Percentiles rank a stretch among this genome's conserved stretches.
Evolutionary conservation across 208 protist genomes (phyloP).

Genomic region (Acanthamoeba polyphaga): DNA sequence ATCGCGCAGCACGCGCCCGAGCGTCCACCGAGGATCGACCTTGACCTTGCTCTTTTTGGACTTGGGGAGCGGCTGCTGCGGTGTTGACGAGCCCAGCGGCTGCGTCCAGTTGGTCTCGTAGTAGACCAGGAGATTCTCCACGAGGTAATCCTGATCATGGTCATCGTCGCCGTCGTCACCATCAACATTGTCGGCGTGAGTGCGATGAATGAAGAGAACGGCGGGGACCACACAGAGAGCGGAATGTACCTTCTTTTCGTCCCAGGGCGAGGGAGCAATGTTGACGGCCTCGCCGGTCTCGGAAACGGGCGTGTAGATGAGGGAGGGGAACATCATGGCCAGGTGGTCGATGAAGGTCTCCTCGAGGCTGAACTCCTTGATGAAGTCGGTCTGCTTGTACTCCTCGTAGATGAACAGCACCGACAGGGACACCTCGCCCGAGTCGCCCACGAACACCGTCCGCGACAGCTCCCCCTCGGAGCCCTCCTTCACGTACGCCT

Average conservation of each 20-base stretch:
- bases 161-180: no score
- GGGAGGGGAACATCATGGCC: conserved; percentile 82
- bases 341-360: conserved; percentile 84
- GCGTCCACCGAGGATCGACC: conserved; percentile 47
- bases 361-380: conserved; percentile 92
- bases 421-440: conserved; percentile 91
- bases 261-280: conserved; percentile 14
- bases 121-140: conserved; percentile 64
- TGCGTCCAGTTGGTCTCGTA: conserved; percentile 66
- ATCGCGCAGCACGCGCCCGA: conserved; percentile 5
- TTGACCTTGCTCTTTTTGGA: conserved; percentile 21
- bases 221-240: no score
- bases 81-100: not conserved
- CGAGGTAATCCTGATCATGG: conserved; percentile 18
- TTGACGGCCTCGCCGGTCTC: not conserved
- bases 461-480: conserved; percentile 50
- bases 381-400: conserved; percentile 94
- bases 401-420: conserved; percentile 96
- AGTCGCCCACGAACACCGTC: conserved; percentile 11
- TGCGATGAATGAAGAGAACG: no score
- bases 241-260: conserved; percentile 20
- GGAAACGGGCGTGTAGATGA: not conserved
- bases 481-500: not conserved
- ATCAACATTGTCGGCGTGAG: not conserved
- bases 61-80: not conserved